Percentiles rank a stretch among this genome's conserved stretches.
Conservation (phyloP, 305 asterid species). For the Solanum hybrid region DNA sequence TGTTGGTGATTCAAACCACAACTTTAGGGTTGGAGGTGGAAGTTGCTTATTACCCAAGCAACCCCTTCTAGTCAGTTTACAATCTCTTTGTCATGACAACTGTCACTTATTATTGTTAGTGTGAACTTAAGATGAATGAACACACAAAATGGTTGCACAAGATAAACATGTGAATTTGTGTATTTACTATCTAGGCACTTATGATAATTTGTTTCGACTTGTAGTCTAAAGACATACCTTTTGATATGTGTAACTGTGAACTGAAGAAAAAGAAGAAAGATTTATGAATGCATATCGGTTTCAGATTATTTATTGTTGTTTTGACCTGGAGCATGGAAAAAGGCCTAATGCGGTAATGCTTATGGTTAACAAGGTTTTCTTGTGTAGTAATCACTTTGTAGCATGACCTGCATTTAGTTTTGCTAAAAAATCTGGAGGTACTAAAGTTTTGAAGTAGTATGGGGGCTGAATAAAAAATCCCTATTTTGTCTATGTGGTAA, state of each 20-base stretch:
- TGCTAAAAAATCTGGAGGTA: not conserved
- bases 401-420: not conserved
- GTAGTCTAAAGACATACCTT: not conserved
- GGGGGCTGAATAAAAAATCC: not conserved
- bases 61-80: too few relatives aligned
- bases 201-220: not conserved
- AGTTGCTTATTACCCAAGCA: too few relatives aligned
- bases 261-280: not conserved
- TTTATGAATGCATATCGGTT: not conserved
- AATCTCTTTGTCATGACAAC: not conserved
- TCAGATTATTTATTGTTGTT: not conserved
- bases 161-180: not conserved
- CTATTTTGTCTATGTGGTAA: not conserved
- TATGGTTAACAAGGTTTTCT: not conserved
- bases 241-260: not conserved
- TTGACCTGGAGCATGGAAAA: not conserved
- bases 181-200: not conserved
- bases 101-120: not conserved
- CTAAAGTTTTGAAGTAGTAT: not conserved
- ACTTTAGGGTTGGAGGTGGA: too few relatives aligned
- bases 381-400: not conserved
- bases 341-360: not conserved
- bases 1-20: too few relatives aligned
- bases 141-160: not conserved
- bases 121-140: not conserved